Evolutionary conservation across 1,284 basidiomycete genomes (phyloP).

Genomic region (Polyporus tsugae): DNA sequence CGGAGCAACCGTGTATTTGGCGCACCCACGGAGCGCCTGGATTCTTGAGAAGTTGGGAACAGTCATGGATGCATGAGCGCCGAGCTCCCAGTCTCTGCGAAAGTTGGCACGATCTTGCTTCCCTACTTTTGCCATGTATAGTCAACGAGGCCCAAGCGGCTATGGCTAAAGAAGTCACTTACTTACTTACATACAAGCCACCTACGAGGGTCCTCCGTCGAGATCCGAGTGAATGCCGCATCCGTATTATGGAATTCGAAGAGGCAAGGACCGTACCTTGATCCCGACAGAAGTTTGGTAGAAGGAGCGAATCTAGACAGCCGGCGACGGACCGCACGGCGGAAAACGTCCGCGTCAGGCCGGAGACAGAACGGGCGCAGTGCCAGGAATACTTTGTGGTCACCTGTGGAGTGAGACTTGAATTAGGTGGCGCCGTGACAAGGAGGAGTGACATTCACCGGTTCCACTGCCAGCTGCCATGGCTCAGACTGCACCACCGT

Average conservation of each 20-base stretch:
- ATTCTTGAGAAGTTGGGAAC: neutral
- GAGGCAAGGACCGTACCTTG: neutral
- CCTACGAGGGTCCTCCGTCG: neutral
- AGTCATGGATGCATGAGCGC: neutral
- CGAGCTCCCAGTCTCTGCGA: neutral
- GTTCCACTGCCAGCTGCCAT: neutral
- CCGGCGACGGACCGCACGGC: neutral
- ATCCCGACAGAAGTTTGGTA: slow-evolving; percentile 4
- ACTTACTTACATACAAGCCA: neutral
- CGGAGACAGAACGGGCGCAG: neutral
- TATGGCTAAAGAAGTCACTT: neutral
- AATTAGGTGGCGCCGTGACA: neutral
- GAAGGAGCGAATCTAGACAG: neutral
- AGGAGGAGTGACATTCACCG: neutral
- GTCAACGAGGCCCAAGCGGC: neutral
- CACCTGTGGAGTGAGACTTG: neutral
- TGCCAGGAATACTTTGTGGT: neutral
- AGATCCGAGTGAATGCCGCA: neutral
- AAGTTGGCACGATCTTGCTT: neutral
- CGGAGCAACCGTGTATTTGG: neutral
- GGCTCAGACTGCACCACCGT: neutral
- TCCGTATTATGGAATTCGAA: neutral
- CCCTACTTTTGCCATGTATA: neutral
- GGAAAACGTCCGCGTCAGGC: neutral
- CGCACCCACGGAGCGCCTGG: neutral